A percentile compares a stretch with the other conserved stretches of the same genome.
Evolutionary conservation across 139 green algal genomes (phyloP).

Genomic region (Chlamydomonas schloesseri): DNA sequence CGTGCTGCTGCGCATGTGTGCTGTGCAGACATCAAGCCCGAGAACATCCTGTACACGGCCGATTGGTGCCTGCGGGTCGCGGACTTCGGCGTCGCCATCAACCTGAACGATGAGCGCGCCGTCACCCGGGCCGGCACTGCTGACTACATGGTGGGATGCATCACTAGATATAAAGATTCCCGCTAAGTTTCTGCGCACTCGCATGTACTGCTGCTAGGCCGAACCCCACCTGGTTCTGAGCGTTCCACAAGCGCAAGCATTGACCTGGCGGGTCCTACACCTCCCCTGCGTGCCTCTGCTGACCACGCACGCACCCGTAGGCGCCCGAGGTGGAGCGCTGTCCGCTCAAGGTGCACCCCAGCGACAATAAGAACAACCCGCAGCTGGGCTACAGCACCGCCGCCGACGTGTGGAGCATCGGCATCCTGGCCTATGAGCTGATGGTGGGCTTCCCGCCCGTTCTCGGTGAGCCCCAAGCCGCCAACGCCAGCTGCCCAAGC

Average conservation of each 20-base stretch:
- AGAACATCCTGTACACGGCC: neutral
- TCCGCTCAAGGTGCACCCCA: constrained; percentile 7
- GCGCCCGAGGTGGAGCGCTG: constrained; percentile 43
- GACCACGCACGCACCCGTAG: neutral
- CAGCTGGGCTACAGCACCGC: constrained; percentile 19
- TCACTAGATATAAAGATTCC: too few relatives aligned
- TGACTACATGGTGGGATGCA: neutral
- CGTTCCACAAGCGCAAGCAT: too few relatives aligned
- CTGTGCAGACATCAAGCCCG: too few relatives aligned
- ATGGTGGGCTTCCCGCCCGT: constrained; percentile 45
- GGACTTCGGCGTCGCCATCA: neutral
- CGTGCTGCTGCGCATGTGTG: too few relatives aligned
- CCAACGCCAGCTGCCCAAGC: neutral
- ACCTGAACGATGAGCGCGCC: neutral
- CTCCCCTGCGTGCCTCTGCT: too few relatives aligned
- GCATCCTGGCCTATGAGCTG: constrained; percentile 72
- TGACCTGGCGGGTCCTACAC: too few relatives aligned
- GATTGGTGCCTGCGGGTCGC: neutral
- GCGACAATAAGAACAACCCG: constrained; percentile 28
- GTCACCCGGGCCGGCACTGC: neutral
- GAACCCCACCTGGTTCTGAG: too few relatives aligned
- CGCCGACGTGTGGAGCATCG: constrained; percentile 49
- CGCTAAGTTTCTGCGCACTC: too few relatives aligned
- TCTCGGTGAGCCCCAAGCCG: neutral
- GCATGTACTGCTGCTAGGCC: too few relatives aligned